Percentiles rank a stretch among this genome's conserved stretches.
Conservation (phyloP, 1,139 yeast species). For the Hyphopichia khmerensis region DNA sequence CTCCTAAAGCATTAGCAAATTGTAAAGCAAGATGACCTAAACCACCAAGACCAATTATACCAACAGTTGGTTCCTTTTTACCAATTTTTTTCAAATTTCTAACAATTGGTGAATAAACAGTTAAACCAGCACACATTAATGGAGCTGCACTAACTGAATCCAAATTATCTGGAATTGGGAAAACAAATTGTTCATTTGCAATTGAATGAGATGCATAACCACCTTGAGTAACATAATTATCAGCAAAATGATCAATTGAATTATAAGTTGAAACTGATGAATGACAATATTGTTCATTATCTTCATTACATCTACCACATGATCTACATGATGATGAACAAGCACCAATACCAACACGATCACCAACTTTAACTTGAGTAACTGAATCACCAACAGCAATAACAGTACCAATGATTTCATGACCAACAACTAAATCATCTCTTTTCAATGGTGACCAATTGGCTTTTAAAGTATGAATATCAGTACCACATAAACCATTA, state of each 20-base stretch:
- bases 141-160: constrained; percentile 55
- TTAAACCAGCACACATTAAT: constrained; percentile 66
- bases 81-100: constrained; percentile 27
- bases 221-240: constrained; percentile 49
- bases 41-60: constrained; percentile 49
- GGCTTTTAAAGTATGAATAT: constrained; percentile 48
- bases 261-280: constrained; percentile 47
- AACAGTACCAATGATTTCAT: constrained; percentile 58
- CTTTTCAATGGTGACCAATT: constrained; percentile 36
- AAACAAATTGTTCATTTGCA: constrained; percentile 52
- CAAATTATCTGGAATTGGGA: constrained; percentile 57
- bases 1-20: constrained; percentile 43
- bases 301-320: constrained; percentile 47
- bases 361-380: constrained; percentile 48
- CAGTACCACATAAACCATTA: constrained; percentile 67
- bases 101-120: constrained; percentile 57
- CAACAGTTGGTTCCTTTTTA: constrained; percentile 40
- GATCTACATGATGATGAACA: constrained; percentile 45
- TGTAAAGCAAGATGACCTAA: constrained; percentile 45
- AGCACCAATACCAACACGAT: constrained; percentile 66
- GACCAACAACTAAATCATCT: constrained; percentile 35
- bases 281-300: constrained; percentile 52
- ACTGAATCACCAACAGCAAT: constrained; percentile 51
- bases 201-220: constrained; percentile 61
- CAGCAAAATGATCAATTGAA: constrained; percentile 27